Percentiles rank a stretch among this genome's conserved stretches.
These are phyloP conservation scores for Leptodermis oblonga DNA, from an alignment of 257 asterid genomes.

Conservation along the genomic window DNA sequence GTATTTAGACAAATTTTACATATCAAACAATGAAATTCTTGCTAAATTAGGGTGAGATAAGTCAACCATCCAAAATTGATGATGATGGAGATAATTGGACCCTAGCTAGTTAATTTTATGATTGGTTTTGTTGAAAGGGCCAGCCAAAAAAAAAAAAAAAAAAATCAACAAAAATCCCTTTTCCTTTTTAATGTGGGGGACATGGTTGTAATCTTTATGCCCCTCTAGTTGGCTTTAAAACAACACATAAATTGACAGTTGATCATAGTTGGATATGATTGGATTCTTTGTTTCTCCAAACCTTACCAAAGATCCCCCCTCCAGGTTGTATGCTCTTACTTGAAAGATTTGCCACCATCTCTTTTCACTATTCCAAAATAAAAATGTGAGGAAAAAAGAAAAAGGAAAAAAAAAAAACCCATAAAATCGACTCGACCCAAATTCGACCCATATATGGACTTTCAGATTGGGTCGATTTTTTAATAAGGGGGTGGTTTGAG, in stretches of 20 bases:
- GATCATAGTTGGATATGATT: too few relatives aligned
- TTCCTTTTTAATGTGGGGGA: conserved; percentile 41
- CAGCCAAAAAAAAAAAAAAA: conserved; percentile 2
- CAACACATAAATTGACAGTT: not conserved
- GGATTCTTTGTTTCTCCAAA: too few relatives aligned
- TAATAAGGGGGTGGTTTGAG: too few relatives aligned
- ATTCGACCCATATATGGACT: too few relatives aligned
- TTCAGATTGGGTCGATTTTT: too few relatives aligned
- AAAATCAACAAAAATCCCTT: not conserved
- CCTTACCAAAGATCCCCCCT: too few relatives aligned
- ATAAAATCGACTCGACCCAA: too few relatives aligned
- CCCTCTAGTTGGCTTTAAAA: conserved; percentile 8
- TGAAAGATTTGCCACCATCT: conserved; percentile 37
- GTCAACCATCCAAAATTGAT: conserved; percentile 46
- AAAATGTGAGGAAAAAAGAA: too few relatives aligned
- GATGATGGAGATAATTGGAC: conserved; percentile 39
- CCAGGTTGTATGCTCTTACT: conserved; percentile 53
- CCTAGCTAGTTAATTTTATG: conserved; percentile 30
- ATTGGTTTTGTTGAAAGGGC: conserved; percentile 17
- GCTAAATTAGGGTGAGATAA: conserved; percentile 37
- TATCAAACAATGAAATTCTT: too few relatives aligned
- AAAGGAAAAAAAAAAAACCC: too few relatives aligned
- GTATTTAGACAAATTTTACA: too few relatives aligned
- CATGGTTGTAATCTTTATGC: conserved; percentile 30
- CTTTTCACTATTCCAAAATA: too few relatives aligned